Conservation (phyloP, 257 asterid genomes). For the Fraxinus cuspidata region DNA sequence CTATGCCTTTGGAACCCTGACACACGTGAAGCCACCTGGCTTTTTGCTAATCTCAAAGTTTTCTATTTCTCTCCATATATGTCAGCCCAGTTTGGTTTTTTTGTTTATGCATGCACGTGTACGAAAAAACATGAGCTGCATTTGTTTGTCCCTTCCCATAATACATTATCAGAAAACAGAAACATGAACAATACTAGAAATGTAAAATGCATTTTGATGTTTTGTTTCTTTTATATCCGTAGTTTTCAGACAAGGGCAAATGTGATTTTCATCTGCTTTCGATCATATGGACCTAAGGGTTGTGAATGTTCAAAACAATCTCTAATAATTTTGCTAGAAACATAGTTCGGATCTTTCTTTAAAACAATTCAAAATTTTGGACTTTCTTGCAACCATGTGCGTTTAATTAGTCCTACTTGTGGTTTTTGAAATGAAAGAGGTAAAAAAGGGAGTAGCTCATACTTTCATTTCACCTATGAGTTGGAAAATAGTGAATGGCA, state of each 20-base stretch:
- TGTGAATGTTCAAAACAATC: no score
- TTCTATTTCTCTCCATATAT: not conserved
- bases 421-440: not conserved
- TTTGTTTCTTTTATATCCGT: no score
- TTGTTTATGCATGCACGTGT: not conserved
- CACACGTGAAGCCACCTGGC: not conserved
- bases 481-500: conserved; percentile 1
- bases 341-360: not conserved
- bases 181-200: not conserved
- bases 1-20: not conserved
- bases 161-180: not conserved
- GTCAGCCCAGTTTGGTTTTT: not conserved
- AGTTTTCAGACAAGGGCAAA: no score
- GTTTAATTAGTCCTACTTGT: not conserved
- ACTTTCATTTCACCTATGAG: not conserved
- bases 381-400: not conserved
- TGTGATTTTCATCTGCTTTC: no score
- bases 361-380: not conserved
- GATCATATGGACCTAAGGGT: no score
- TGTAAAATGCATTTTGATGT: no score
- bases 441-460: not conserved
- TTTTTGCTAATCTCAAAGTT: not conserved
- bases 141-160: not conserved
- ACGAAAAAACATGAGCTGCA: not conserved
- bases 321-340: not conserved